A percentile compares a stretch with the other conserved stretches of the same genome.
Conservation (phyloP, 441 rosid species). For the Jatropha podagrica region DNA sequence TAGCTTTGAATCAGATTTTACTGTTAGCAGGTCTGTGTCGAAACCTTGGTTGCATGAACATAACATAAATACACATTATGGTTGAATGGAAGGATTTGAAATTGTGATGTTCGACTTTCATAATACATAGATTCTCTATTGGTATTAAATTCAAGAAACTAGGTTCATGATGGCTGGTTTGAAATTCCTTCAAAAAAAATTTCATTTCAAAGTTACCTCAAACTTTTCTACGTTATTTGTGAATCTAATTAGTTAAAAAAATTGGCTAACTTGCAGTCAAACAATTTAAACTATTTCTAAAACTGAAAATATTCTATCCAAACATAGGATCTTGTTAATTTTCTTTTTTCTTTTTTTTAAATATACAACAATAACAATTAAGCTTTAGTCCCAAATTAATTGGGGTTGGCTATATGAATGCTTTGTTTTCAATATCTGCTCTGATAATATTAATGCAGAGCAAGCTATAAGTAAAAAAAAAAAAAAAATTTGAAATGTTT, state of each 20-base stretch:
- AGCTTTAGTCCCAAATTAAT: no score
- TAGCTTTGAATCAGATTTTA: no score
- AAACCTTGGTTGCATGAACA: no score
- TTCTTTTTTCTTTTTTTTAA: no score
- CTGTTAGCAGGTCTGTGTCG: no score
- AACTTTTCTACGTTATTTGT: background rate
- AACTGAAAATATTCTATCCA: background rate
- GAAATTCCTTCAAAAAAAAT: background rate
- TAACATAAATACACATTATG: no score
- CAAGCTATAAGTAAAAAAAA: no score
- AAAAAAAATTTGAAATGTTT: no score
- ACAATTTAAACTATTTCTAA: background rate
- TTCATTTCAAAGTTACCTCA: background rate
- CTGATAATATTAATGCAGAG: no score
- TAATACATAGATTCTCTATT: background rate
- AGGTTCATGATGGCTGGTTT: background rate
- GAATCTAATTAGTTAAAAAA: background rate
- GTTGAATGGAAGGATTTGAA: background rate
- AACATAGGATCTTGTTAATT: background rate
- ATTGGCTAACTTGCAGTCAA: background rate
- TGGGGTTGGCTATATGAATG: no score
- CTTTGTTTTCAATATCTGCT: no score
- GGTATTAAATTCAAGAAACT: background rate
- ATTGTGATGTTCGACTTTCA: background rate
- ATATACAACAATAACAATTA: no score